phyloP scores from a whole-genome alignment of 768 basidiomycete species.

The Suillus weaverae region DNA sequence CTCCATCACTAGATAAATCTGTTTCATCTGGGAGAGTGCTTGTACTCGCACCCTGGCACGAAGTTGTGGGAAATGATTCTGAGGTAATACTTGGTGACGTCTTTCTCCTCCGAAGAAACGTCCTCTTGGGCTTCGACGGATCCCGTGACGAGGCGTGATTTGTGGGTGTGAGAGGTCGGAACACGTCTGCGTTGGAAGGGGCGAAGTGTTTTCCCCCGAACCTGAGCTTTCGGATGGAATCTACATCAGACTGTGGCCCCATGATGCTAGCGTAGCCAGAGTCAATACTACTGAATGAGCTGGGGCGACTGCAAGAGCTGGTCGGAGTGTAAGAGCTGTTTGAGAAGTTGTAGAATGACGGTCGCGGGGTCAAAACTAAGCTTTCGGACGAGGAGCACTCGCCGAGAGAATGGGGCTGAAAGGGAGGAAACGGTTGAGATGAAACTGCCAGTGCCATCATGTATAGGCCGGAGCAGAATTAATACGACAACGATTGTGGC shows the following conservation, averaged over 20 bases:
- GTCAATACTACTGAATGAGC: constrained; percentile 27
- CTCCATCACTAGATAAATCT: background rate
- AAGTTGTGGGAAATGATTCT: constrained; percentile 4
- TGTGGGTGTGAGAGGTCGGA: constrained; percentile 13
- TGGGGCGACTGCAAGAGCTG: constrained; percentile 15
- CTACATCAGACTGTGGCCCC: constrained; percentile 20
- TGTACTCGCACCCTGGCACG: background rate
- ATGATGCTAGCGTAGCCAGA: constrained; percentile 31
- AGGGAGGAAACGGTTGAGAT: constrained; percentile 13
- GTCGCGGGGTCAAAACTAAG: constrained; percentile 19
- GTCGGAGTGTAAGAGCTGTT: constrained; percentile 6
- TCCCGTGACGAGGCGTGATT: constrained; percentile 6
- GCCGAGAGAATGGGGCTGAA: constrained; percentile 17
- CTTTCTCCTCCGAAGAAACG: constrained; percentile 24
- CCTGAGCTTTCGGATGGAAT: constrained; percentile 9
- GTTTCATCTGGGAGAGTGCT: background rate
- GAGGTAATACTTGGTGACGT: constrained; percentile 15
- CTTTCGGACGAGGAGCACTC: constrained; percentile 13
- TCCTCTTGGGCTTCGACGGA: constrained; percentile 23
- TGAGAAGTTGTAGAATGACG: constrained; percentile 17
- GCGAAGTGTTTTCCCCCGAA: background rate
- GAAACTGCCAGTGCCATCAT: constrained; percentile 21
- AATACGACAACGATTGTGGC: constrained; percentile 5
- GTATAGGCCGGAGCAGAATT: constrained; percentile 13
- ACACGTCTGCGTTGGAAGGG: constrained; percentile 12